A percentile compares a stretch with the other conserved stretches of the same genome.
phyloP scores from a whole-genome alignment of 2,329 filamentous ascomycete genomes.

The Juglanconis sp. region DNA sequence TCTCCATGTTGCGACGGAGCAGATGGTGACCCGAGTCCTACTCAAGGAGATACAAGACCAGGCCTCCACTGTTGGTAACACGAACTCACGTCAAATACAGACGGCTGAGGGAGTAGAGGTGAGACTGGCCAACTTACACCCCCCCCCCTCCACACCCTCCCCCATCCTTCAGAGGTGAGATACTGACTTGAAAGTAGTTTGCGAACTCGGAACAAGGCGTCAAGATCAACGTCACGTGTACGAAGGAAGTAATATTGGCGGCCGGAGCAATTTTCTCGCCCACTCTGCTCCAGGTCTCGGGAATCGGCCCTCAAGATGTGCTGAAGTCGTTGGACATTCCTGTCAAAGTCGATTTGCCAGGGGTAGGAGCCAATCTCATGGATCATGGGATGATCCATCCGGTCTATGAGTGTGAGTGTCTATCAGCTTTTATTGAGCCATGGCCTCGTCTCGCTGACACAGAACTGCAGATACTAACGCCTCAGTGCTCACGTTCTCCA shows the following conservation, averaged over 20 bases:
- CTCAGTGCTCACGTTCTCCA: conserved; percentile 19
- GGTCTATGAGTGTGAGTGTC: conserved; percentile 29
- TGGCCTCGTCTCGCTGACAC: not conserved
- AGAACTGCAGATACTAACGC: conserved; percentile 18
- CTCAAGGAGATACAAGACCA: conserved; percentile 13
- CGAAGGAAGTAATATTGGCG: conserved; percentile 28
- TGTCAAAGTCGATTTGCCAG: conserved; percentile 28
- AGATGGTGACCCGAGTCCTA: conserved; percentile 37
- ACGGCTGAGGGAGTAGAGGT: conserved; percentile 37
- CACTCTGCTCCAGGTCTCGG: conserved; percentile 31
- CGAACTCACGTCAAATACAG: conserved; percentile 9
- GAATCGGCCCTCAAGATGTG: conserved; percentile 29
- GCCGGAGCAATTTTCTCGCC: conserved; percentile 30
- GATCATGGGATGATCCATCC: conserved; percentile 33
- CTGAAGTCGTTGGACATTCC: conserved; percentile 27
- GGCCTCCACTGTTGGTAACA: not conserved
- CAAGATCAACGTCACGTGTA: conserved; percentile 25
- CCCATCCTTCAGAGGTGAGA: not conserved
- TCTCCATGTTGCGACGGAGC: conserved; percentile 35
- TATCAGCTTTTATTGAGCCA: not conserved
- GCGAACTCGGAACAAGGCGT: conserved; percentile 21
- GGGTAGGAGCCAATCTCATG: conserved; percentile 30
- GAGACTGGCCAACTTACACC: conserved; percentile 8
- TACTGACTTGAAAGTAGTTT: conserved; percentile 23
- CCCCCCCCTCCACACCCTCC: not conserved